These are phyloP conservation scores for Oryza coarctata DNA, from an alignment of 176 grass and related monocot genomes.

Conservation along the genomic window DNA sequence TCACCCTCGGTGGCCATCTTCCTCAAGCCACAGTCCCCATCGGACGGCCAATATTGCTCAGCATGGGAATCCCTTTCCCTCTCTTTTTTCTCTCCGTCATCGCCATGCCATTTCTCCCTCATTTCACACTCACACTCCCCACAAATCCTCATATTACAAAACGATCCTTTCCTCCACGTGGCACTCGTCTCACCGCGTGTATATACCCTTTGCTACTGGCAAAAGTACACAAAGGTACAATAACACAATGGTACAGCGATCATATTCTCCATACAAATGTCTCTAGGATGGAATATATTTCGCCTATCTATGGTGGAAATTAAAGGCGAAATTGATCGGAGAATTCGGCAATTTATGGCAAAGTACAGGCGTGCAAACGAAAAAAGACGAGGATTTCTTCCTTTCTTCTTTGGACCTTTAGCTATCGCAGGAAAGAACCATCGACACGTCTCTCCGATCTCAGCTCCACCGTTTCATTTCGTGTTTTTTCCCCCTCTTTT, in stretches of 20 bases:
- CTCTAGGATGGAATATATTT: neutral
- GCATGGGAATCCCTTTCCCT: conserved; percentile 31
- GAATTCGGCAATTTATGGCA: conserved; percentile 33
- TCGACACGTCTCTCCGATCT: conserved; percentile 51
- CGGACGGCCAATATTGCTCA: conserved; percentile 41
- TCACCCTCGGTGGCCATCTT: conserved; percentile 21
- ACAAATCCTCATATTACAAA: neutral
- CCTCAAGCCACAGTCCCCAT: conserved; percentile 37
- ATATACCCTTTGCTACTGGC: neutral
- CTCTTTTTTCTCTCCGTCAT: conserved; percentile 32
- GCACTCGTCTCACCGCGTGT: neutral
- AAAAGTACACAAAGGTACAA: neutral
- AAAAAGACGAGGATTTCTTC: neutral
- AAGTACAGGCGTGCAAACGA: neutral
- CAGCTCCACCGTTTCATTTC: conserved; percentile 27
- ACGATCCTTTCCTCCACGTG: rapidly evolving
- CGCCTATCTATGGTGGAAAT: neutral
- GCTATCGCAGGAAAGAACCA: conserved; percentile 51
- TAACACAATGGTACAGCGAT: neutral
- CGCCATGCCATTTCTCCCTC: neutral
- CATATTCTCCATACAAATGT: neutral
- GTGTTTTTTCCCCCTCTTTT: neutral
- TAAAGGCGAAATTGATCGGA: neutral
- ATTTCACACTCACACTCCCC: rapidly evolving
- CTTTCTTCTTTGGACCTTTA: conserved; percentile 18